Base-by-base conservation (phyloP, 1,284 basidiomycete genomes). In the Marasmius oreades region DNA sequence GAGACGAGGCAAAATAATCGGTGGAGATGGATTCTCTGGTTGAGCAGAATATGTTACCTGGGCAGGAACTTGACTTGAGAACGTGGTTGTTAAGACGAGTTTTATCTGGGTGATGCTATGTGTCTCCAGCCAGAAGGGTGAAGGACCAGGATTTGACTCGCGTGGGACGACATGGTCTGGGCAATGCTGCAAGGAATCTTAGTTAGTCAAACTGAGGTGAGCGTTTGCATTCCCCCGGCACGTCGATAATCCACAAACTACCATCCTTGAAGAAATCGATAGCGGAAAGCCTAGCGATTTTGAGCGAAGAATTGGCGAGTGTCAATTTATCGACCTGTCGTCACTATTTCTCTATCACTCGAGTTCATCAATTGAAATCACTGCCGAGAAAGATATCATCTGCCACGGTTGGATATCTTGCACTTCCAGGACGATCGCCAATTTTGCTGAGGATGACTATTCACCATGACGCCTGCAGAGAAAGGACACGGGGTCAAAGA, bases 251-350 rank as follows among this genome's bases (percentile, higher is more conserved):
- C 51, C 65, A 67, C 26, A 67, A 54, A 52, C 66, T 66, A 8
- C 64, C 66, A 39, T 66, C 64, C 3, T 57, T 60, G 20, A 66
- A 63, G 51, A 56, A 66, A 39, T 66, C 64, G 37, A 59, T 34
- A 1, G 62, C 62, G 12, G 57, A 52, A 33, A 62, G 57, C 4
- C 51, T 62, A 2, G 62, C 63, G 23, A 66, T 63, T 8, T 52
- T 52, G n/a, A 64, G 50, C 5, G 53, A n/a, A 14, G 56, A 51
- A 12, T 61, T 51, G 1, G 54, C 53, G 42, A 64, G 63, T 16
- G 51, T 44, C 34, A 65, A 48, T 56, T 53, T 63, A 54, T 47
- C 16, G 1, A 64, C 52, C 16, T 55, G n/a, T 51, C 60, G 45
- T 59, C 59, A 28, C 63, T 64, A 42, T 16, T n/a, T n/a, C n/a